phyloP scores from a whole-genome alignment of 495 filamentous ascomycete genomes.

The Penicillium desertorum region DNA sequence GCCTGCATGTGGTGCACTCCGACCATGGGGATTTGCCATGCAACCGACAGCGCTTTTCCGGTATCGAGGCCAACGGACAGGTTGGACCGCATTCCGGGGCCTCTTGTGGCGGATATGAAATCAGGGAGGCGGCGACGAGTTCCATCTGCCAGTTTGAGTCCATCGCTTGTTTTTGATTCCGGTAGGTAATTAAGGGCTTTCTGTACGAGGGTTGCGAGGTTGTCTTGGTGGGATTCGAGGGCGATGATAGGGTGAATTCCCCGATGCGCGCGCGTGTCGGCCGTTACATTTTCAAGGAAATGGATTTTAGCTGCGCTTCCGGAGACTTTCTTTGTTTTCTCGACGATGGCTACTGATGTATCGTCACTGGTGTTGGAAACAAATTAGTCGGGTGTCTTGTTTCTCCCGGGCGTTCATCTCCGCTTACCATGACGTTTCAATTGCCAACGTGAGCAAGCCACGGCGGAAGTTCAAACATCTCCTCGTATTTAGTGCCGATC shows the following conservation, averaged over 20 bases:
- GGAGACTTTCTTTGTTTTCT: slow-evolving; percentile 44
- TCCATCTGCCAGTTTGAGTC: slow-evolving; percentile 26
- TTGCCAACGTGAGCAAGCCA: slow-evolving; percentile 71
- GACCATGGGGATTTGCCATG: slow-evolving; percentile 76
- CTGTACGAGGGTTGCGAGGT: slow-evolving; percentile 63
- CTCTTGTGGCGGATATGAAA: slow-evolving; percentile 82
- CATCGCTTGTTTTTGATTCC: slow-evolving; percentile 15
- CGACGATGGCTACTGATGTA: slow-evolving; percentile 83
- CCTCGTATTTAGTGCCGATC: slow-evolving; percentile 13
- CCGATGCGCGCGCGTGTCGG: slow-evolving; percentile 64
- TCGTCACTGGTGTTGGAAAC: slow-evolving; percentile 65
- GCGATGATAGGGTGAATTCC: slow-evolving; percentile 79
- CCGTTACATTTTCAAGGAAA: slow-evolving; percentile 81
- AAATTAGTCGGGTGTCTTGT: slow-evolving; percentile 14
- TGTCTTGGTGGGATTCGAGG: slow-evolving; percentile 67
- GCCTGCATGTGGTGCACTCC: slow-evolving; percentile 98
- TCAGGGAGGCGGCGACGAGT: slow-evolving; percentile 58
- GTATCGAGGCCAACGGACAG: slow-evolving; percentile 75
- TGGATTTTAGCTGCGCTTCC: slow-evolving; percentile 54
- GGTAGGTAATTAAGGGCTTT: slow-evolving; percentile 61
- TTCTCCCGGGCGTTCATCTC: background rate
- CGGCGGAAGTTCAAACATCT: slow-evolving; percentile 27
- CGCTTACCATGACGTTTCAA: slow-evolving; percentile 82
- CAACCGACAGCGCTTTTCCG: slow-evolving; percentile 83
- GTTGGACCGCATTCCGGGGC: slow-evolving; percentile 80